A percentile compares a stretch with the other conserved stretches of the same genome.
Evolutionary conservation across 768 basidiomycete species (phyloP).

Genomic region (Mycena kentingensis): DNA sequence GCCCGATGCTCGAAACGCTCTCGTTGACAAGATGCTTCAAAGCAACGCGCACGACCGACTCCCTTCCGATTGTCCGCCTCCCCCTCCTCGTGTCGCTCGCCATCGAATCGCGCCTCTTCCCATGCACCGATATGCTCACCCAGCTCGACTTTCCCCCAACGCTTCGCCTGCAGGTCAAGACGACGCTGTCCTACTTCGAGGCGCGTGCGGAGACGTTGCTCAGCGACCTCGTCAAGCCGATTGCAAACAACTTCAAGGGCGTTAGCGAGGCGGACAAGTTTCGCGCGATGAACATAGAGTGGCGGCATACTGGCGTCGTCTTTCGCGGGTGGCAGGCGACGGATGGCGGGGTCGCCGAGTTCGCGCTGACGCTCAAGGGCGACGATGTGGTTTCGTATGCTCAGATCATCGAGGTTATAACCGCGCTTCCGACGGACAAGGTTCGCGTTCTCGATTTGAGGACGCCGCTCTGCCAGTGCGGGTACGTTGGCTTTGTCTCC

Average conservation of each 20-base stretch:
- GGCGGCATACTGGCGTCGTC: not conserved
- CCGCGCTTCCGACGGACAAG: not conserved
- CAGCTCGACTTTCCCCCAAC: constrained; percentile 3
- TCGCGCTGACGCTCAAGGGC: not conserved
- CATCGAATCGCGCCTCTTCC: not conserved
- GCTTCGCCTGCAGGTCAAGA: constrained; percentile 1
- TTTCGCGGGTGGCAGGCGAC: not conserved
- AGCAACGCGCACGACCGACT: not conserved
- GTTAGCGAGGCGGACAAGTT: not conserved
- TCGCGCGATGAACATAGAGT: not conserved
- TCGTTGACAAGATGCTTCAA: not conserved
- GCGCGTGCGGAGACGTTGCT: not conserved
- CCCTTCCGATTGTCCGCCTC: not conserved
- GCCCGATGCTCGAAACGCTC: constrained; percentile 1
- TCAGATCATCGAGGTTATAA: not conserved
- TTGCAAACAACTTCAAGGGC: not conserved
- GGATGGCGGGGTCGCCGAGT: not conserved
- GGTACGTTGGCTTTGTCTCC: too few relatives aligned
- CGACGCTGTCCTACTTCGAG: not conserved
- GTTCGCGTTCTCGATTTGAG: not conserved
- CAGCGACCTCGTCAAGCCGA: not conserved
- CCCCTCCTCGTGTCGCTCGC: constrained; percentile 4
- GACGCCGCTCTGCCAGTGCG: not conserved
- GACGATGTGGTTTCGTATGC: not conserved
- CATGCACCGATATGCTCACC: not conserved